Evolutionary conservation across 2,329 filamentous ascomycete genomes (phyloP), one percentile per base, ranked within the genome.

Genomic region (Talaromyces rugulosus): DNA sequence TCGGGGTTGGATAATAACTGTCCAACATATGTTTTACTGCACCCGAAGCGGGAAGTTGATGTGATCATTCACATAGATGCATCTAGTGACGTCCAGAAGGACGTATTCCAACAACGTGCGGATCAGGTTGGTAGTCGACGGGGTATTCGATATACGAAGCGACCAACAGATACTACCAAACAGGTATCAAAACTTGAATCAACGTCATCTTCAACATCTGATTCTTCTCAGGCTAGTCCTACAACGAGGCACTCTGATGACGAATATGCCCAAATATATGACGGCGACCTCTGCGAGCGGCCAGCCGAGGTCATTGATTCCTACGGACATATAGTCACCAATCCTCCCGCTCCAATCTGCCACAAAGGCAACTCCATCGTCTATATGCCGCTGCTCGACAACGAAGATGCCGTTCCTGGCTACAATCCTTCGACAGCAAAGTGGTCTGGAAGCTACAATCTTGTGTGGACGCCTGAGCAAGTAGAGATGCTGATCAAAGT

Each of bases 371-470:
- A 58, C 54, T 57, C 61, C 12, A 63, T 63, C 8, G 50, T 63
- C 6, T 63, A 63, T 7, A 63, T 63, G 61, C 61, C 58, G 5
- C 57, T 63, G 5, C 61, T 63, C 6, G 18, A 42, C 8, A 63
- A 63, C 36, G 61, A 63, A 14, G 58, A 58, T 50, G 61, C 44
- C 1, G 61, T 47, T n/a, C 53, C 58, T 27, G 53, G 53, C 16
- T 63, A 57, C 11, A 52, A 63, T 40, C 58, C 61, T n/a, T 63
- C 61, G 23, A 63, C 58, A 9, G 54, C 61, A 6, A 60, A 63
- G 28, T 63, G 53, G 58, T 63, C 61, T 27, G 61, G 61, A 16
- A 63, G 58, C 36, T 63, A 63, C 33, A 63, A 63, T 40, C 58
- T 63, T 18, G 61, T 63, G 27, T 63, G 61, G 61, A 60, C 58